phyloP scores from a whole-genome alignment of 179 eudicot species.

The Spinacia oleracea region DNA sequence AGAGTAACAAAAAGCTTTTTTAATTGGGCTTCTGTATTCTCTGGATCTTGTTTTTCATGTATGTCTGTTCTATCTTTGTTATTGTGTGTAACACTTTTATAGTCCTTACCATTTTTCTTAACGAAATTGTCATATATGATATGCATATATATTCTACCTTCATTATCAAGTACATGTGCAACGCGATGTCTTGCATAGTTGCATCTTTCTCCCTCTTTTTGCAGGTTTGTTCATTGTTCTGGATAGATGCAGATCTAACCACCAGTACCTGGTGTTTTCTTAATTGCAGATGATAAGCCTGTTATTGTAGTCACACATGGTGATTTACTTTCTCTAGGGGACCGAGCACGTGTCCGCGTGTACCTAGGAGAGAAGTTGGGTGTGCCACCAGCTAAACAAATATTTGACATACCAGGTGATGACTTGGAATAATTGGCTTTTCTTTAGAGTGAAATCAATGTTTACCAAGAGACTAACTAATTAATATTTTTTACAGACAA shows the following conservation, averaged over 20 bases:
- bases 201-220: constrained; percentile 5
- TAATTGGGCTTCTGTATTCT: not conserved
- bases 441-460: constrained; percentile 9
- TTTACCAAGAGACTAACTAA: constrained; percentile 4
- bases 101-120: not conserved
- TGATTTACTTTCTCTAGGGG: constrained; percentile 64
- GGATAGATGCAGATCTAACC: not conserved
- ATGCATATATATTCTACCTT: not conserved
- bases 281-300: constrained; percentile 79
- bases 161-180: not conserved
- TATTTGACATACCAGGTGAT: constrained; percentile 85
- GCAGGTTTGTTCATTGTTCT: not conserved
- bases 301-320: constrained; percentile 79
- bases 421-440: not conserved
- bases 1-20: not conserved
- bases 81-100: not conserved
- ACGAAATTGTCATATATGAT: not conserved
- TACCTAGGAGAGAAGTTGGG: constrained; percentile 75
- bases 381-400: constrained; percentile 63
- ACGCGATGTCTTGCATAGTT: constrained; percentile 3
- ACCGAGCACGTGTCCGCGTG: constrained; percentile 65
- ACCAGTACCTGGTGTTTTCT: constrained; percentile 3
- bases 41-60: not conserved
- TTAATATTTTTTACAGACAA: constrained; percentile 44
- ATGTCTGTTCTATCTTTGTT: not conserved